phyloP scores from a whole-genome alignment of 306 rosid species.

The Rosa lucieae region DNA sequence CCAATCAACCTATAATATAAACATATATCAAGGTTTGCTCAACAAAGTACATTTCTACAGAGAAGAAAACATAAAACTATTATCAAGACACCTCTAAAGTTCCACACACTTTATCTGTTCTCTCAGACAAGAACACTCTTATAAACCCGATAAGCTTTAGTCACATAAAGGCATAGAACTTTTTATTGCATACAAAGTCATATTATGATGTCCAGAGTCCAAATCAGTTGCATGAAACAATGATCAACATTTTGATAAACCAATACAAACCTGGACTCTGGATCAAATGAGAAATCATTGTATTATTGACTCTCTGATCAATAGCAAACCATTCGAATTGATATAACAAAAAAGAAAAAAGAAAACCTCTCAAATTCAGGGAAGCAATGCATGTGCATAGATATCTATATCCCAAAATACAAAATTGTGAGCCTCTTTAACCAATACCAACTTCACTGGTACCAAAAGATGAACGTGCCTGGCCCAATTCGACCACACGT shows the following conservation, averaged over 20 bases:
- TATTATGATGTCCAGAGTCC: not conserved
- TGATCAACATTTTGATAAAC: not conserved
- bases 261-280: not conserved
- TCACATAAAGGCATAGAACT: not conserved
- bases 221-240: not conserved
- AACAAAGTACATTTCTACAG: not conserved
- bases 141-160: not conserved
- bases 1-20: constrained; percentile 69
- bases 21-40: not conserved
- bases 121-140: not conserved
- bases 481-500: not conserved
- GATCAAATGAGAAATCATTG: not conserved
- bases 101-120: not conserved
- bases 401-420: not conserved
- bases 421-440: not conserved
- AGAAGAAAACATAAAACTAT: not conserved
- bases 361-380: not conserved
- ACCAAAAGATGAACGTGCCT: not conserved
- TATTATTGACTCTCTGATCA: not conserved
- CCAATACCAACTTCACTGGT: not conserved
- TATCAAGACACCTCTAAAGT: not conserved
- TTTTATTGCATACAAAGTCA: not conserved
- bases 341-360: not conserved
- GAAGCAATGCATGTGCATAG: not conserved
- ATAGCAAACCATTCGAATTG: not conserved